Base-by-base conservation (phyloP, 2,329 filamentous ascomycete genomes). In the Penicillium thymicola region DNA sequence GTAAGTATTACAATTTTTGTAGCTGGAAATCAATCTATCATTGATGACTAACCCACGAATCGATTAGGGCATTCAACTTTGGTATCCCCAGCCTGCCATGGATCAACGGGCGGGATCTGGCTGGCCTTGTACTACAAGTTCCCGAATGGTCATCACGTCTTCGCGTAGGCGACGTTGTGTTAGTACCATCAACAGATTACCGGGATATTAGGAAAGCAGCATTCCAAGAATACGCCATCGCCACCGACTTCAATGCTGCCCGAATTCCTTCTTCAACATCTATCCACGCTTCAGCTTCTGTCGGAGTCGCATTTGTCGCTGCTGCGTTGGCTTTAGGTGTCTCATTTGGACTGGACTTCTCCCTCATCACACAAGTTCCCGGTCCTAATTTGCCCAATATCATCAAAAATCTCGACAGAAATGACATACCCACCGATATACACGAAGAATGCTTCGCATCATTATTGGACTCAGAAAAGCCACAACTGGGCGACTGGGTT, bases 171-270 rank as follows among this genome's bases (percentile, higher is more conserved):
- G 85, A 89, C 60, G 75, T 80, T 34, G 76, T 79, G 10, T 79
- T 89, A 34, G 83, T 84, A n/a, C 85, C 88, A 14, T 89, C 87
- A 0, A 90, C 88, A 30, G 88, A 90, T 72, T 90, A 90, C 66
- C 82, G 88, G 16, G 88, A 90, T 65, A 78, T 85, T 21, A 81
- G 88, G 34, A 90, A 90, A 70, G 86, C 86, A 1, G 85, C 86
- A 1, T 90, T 86, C 67, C 88, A 90, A 70, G 77, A 89, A 67
- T 90, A 88, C 62, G 83, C 84, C 18, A 78, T 89, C 4, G 82
- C 85, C 0, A 84, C 82, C 0, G 79, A 84, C 59, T 88, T 82
- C 72, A 90, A 89, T 66, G 81, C 83, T 0, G 85, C 85, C 5
- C 79, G 82, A 6, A 79, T 90, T 18, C 87, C 88, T 0, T 70